Base-by-base conservation (phyloP, 2,329 filamentous ascomycete genomes). In the Beauveria caledonica region DNA sequence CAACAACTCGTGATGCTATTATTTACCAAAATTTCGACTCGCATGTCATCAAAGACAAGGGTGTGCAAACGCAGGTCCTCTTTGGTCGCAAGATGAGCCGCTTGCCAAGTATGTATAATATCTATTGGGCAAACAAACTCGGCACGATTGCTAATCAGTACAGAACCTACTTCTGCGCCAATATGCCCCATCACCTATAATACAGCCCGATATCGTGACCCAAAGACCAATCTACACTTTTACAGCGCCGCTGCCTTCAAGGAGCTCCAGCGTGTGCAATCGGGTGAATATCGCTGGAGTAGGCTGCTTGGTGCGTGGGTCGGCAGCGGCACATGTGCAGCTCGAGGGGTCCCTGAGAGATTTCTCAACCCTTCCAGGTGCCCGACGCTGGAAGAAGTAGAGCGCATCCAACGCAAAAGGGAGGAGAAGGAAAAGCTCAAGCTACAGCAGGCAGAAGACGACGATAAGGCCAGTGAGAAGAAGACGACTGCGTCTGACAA, bases 111-210 rank as follows among this genome's bases (percentile, higher is more conserved):
- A 74, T 69, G 80, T 72, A 3, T 25, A 3, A 40, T 58, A 6
- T 36, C 13, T 4, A 36, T 13, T 5, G 33, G 33, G 33, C 33
- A 56, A 46, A 10, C 25, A 27, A 25, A 58, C n/a, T 27, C 10
- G 11, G 27, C 15, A 36, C 9, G 3, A 17, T 63, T 57, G 15
- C 9, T 46, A 19, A 40, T 3, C 10, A 27, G 27, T 7, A 25
- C 52, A 83, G 80, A 84, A 68, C 81, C 80, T 19, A 70, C 79
- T 3, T 76, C 80, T 15, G 69, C 73, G 1, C 76, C 81, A 17
- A 77, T 87, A 36, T 99, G 94, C 72, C 87, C 86, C 53, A 92
- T 97, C 69, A 97, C 91, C 1, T 88, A 87, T 68, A 83, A 87
- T 58, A 84, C 87, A 5, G 94, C 93, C 13, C 85, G 85, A 59